phyloP scores from a whole-genome alignment of 1,139 yeast genomes.

The Tardiomyces digboiensis region DNA sequence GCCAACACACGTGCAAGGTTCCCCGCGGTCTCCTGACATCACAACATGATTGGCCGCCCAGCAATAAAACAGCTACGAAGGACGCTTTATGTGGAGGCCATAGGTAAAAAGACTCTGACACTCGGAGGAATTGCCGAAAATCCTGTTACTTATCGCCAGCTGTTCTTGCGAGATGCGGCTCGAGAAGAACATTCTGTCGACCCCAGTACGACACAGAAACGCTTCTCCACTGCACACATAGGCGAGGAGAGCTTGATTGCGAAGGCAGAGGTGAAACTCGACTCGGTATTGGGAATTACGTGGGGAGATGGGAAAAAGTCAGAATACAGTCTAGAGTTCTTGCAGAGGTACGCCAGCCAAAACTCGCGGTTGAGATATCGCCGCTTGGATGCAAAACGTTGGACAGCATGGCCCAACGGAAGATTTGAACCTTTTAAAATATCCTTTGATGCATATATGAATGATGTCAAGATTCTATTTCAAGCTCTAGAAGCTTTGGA shows the following conservation, averaged over 20 bases:
- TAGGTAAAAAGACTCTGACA: constrained; percentile 1
- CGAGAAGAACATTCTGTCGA: constrained; percentile 43
- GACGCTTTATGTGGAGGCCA: constrained; percentile 1
- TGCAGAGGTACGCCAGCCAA: constrained; percentile 35
- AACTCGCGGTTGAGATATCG: constrained; percentile 22
- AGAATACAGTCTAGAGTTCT: constrained; percentile 37
- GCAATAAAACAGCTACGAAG: too few relatives aligned
- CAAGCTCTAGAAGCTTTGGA: constrained; percentile 41
- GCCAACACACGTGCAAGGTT: background rate
- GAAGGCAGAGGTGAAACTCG: constrained; percentile 22
- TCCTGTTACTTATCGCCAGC: constrained; percentile 37
- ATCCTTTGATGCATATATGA: constrained; percentile 37
- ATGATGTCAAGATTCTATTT: constrained; percentile 30
- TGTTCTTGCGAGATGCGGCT: constrained; percentile 62
- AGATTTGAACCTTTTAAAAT: constrained; percentile 22
- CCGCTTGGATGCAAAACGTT: constrained; percentile 22
- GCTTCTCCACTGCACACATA: constrained; percentile 53
- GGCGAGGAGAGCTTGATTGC: constrained; percentile 17
- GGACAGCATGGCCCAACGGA: constrained; percentile 35
- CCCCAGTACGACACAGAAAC: constrained; percentile 48
- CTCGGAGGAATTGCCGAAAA: constrained; percentile 1
- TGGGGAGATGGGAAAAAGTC: constrained; percentile 52
- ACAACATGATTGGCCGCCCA: too few relatives aligned
- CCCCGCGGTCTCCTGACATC: background rate
- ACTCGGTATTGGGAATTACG: constrained; percentile 32